Conservation (phyloP, 1,139 yeast species). For the Geotrichum candidum region DNA sequence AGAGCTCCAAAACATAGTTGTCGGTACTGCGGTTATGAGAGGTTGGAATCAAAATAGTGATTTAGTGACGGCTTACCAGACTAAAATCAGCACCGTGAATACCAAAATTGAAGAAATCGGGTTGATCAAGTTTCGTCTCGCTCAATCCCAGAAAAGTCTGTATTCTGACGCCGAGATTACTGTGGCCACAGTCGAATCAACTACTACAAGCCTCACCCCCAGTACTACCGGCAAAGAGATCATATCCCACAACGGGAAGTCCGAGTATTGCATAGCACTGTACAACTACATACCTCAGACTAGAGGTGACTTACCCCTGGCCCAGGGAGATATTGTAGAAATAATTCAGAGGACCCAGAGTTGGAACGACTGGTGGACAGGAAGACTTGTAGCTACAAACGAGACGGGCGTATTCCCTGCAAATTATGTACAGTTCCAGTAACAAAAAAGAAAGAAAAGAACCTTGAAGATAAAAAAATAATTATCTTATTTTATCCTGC, state of each 20-base stretch:
- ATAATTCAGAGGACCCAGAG: conserved; percentile 75
- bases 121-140: conserved; percentile 81
- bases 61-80: conserved; percentile 64
- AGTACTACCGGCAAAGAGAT: conserved; percentile 24
- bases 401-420: conserved; percentile 92
- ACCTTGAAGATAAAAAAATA: conserved; percentile 3
- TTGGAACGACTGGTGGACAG: conserved; percentile 97
- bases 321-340: conserved; percentile 83
- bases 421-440: conserved; percentile 72
- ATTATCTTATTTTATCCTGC: neutral
- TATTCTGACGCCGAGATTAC: conserved; percentile 18
- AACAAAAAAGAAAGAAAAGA: neutral
- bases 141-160: conserved; percentile 79
- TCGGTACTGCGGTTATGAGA: conserved; percentile 49
- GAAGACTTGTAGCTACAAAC: conserved; percentile 58
- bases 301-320: conserved; percentile 78
- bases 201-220: conserved; percentile 36
- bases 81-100: conserved; percentile 83
- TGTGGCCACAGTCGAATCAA: conserved; percentile 27
- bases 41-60: conserved; percentile 88
- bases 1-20: conserved; percentile 32
- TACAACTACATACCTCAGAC: conserved; percentile 80
- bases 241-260: neutral
- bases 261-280: conserved; percentile 61
- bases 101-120: conserved; percentile 82